phyloP scores from a whole-genome alignment of 176 grass and related monocot genomes.

The barley (Hordeum vulgare) region DNA sequence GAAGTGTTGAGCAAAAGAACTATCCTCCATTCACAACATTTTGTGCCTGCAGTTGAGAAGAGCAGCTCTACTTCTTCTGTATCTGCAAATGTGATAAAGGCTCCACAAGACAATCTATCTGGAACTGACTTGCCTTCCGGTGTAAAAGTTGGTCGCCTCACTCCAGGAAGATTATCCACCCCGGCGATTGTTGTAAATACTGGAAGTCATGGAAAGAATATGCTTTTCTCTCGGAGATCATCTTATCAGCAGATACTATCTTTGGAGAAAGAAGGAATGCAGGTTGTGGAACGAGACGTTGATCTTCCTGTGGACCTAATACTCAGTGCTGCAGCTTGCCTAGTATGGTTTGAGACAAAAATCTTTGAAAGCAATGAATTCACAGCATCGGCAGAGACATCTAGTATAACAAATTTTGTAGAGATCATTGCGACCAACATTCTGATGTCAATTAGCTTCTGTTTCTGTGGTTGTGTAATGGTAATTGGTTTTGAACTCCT shows the following conservation, averaged over 20 bases:
- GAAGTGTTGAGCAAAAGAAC: conserved; percentile 16
- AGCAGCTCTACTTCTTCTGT: conserved; percentile 53
- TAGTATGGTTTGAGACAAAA: conserved; percentile 70
- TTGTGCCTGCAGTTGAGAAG: conserved; percentile 39
- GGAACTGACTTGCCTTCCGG: conserved; percentile 22
- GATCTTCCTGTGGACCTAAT: conserved; percentile 84
- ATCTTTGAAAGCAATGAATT: conserved; percentile 30
- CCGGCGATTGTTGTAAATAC: conserved; percentile 83
- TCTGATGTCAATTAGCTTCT: conserved; percentile 93
- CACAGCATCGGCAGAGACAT: conserved; percentile 24
- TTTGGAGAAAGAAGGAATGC: conserved; percentile 78
- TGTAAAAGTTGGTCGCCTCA: conserved; percentile 23
- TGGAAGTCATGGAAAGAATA: conserved; percentile 59
- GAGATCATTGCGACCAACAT: conserved; percentile 82
- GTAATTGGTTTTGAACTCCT: conserved; percentile 42
- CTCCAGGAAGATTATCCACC: conserved; percentile 15
- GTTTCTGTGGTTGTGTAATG: conserved; percentile 87
- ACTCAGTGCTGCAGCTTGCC: conserved; percentile 61
- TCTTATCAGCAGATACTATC: conserved; percentile 92
- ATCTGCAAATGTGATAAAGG: conserved; percentile 47
- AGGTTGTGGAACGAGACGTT: conserved; percentile 81
- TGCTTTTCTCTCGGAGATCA: conserved; percentile 69
- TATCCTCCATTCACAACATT: conserved; percentile 32
- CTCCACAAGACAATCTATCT: conserved; percentile 31
- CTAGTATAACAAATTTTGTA: conserved; percentile 40